These are phyloP conservation scores for Spatholobus suberectus DNA, from an alignment of 306 rosid genomes.

Conservation along the genomic window DNA sequence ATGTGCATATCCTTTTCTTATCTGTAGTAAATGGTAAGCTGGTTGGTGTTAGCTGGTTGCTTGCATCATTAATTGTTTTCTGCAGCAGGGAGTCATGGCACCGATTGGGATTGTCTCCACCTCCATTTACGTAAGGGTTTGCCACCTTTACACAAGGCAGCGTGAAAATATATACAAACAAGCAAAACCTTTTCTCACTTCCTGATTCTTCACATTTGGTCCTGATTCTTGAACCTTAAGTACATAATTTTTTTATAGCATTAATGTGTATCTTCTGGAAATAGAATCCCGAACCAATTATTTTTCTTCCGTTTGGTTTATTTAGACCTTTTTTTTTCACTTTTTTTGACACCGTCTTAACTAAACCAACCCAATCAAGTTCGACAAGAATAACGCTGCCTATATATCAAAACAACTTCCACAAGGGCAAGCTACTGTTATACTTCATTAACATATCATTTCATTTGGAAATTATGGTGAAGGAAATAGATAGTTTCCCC, in stretches of 20 bases:
- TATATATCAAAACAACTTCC: background rate
- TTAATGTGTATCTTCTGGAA: background rate
- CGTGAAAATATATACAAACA: background rate
- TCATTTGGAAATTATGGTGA: background rate
- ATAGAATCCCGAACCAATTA: background rate
- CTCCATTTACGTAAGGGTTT: background rate
- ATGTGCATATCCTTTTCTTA: background rate
- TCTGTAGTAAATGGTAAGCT: background rate
- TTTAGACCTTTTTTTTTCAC: too few relatives aligned
- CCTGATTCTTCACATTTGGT: background rate
- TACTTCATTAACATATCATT: too few relatives aligned
- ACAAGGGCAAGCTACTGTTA: background rate
- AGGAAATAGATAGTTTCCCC: background rate
- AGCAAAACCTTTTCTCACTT: background rate
- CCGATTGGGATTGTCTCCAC: background rate
- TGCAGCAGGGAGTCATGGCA: background rate
- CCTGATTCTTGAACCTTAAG: background rate
- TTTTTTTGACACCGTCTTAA: too few relatives aligned
- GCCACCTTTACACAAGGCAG: background rate
- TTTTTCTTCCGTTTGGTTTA: background rate
- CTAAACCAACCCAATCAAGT: too few relatives aligned
- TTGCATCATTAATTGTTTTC: slow-evolving; percentile 22
- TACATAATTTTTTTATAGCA: background rate
- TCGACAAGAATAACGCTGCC: background rate
- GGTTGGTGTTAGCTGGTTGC: background rate